Percentiles rank a stretch among this genome's conserved stretches.
Conservation (phyloP, 345 rosid genomes). For the Arabidopsis suecica region DNA sequence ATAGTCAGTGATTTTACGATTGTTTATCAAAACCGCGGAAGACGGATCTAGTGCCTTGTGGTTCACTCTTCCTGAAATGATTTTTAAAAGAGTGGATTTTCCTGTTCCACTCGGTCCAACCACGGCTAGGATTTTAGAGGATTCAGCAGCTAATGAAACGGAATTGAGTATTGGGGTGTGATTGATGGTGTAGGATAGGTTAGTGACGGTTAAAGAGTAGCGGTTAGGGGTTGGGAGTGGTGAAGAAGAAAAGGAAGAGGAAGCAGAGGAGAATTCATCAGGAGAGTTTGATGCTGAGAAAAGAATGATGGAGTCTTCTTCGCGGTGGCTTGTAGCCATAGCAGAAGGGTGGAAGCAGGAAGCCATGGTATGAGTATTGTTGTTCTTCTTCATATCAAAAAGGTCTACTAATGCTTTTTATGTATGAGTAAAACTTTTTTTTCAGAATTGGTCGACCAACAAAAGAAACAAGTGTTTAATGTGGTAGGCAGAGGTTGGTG, state of each 20-base stretch:
- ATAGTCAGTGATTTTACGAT: slow-evolving; percentile 43
- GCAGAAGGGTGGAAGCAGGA: slow-evolving; percentile 53
- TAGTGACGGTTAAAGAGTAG: slow-evolving; percentile 48
- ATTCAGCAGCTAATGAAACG: slow-evolving; percentile 63
- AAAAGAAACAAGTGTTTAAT: slow-evolving; percentile 25
- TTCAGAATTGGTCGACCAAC: slow-evolving; percentile 40
- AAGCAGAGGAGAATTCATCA: slow-evolving; percentile 62
- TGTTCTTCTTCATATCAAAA: slow-evolving; percentile 14
- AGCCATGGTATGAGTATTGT: slow-evolving; percentile 48
- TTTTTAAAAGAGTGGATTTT: slow-evolving; percentile 76
- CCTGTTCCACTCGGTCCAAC: slow-evolving; percentile 92
- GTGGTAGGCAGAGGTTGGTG: slow-evolving; percentile 46
- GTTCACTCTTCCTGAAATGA: slow-evolving; percentile 74
- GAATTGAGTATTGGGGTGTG: slow-evolving; percentile 58
- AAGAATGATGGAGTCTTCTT: slow-evolving; percentile 67
- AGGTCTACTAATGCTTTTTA: neutral
- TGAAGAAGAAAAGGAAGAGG: slow-evolving; percentile 66
- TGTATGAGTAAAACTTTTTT: neutral
- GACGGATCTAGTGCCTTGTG: slow-evolving; percentile 57
- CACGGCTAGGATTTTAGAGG: slow-evolving; percentile 72
- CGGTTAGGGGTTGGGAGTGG: slow-evolving; percentile 45
- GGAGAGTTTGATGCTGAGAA: slow-evolving; percentile 74
- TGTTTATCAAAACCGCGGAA: slow-evolving; percentile 55
- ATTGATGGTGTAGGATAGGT: slow-evolving; percentile 70
- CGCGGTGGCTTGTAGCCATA: slow-evolving; percentile 41